phyloP scores from a whole-genome alignment of 345 rosid species.

The Rhizophora apiculata region DNA sequence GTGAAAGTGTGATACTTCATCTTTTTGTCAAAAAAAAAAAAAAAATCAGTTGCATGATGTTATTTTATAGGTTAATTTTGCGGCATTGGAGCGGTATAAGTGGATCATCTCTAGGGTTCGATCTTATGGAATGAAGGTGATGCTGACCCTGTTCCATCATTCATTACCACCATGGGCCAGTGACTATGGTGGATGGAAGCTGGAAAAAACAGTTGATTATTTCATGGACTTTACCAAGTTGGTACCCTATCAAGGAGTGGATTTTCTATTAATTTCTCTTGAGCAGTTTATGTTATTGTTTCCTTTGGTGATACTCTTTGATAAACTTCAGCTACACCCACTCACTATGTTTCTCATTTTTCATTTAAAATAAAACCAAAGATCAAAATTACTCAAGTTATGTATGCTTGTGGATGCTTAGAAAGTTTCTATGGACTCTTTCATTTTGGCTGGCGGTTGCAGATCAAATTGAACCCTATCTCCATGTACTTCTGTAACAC shows the following conservation, averaged over 20 bases:
- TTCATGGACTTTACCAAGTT: conserved; percentile 86
- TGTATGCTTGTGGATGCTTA: not conserved
- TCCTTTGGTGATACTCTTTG: not conserved
- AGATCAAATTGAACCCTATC: not conserved
- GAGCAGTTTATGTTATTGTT: conserved; percentile 8
- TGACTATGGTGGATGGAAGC: conserved; percentile 96
- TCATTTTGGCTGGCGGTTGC: not conserved
- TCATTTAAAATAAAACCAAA: conserved; percentile 3
- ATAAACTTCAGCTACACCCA: not conserved
- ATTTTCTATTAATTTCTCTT: not conserved
- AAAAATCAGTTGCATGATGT: conserved; percentile 1
- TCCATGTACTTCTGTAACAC: conserved; percentile 5
- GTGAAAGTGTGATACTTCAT: not conserved
- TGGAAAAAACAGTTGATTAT: conserved; percentile 86
- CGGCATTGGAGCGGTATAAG: conserved; percentile 81
- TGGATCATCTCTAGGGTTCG: conserved; percentile 81
- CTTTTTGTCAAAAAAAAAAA: not conserved
- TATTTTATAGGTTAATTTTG: conserved; percentile 65
- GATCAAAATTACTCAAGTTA: not conserved
- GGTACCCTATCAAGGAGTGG: conserved; percentile 8
- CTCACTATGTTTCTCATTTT: not conserved
- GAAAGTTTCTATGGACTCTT: not conserved
- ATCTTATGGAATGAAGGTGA: conserved; percentile 89
- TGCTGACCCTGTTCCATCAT: conserved; percentile 94
- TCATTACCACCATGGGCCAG: conserved; percentile 97